Percentiles rank a stretch among this genome's conserved stretches.
These are phyloP conservation scores for Ceriops decandra DNA, from an alignment of 345 rosid species.

Conservation along the genomic window DNA sequence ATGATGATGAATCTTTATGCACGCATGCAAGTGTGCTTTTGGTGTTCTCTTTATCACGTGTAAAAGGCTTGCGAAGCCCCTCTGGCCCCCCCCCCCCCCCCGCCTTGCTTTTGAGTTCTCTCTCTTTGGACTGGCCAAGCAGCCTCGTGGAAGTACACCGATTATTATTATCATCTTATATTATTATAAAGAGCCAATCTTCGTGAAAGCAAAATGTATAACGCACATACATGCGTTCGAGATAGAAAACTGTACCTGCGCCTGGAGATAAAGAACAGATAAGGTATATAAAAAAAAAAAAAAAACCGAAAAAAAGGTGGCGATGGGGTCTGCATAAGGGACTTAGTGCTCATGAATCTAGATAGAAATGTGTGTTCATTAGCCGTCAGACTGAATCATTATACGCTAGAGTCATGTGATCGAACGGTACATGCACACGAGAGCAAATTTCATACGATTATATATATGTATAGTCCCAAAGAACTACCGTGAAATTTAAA, in stretches of 20 bases:
- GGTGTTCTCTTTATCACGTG: conserved; percentile 95
- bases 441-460: not conserved
- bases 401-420: too few relatives aligned
- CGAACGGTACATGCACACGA: too few relatives aligned
- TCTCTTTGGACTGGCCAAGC: conserved; percentile 34
- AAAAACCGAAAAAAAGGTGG: not conserved
- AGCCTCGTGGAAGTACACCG: conserved; percentile 41
- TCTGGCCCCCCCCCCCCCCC: not conserved
- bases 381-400: too few relatives aligned
- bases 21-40: conserved; percentile 94
- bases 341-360: too few relatives aligned
- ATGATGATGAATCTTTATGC: conserved; percentile 62
- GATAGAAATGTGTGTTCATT: too few relatives aligned
- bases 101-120: not conserved
- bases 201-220: not conserved
- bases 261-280: not conserved
- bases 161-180: not conserved
- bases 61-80: conserved; percentile 43
- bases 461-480: conserved; percentile 24
- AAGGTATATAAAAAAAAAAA: not conserved
- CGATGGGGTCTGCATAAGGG: not conserved
- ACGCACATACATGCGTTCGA: too few relatives aligned
- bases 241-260: too few relatives aligned
- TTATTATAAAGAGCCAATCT: not conserved
- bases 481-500: conserved; percentile 31